Evolutionary conservation across 345 rosid species (phyloP).

Genomic region (Gossypium australe): DNA sequence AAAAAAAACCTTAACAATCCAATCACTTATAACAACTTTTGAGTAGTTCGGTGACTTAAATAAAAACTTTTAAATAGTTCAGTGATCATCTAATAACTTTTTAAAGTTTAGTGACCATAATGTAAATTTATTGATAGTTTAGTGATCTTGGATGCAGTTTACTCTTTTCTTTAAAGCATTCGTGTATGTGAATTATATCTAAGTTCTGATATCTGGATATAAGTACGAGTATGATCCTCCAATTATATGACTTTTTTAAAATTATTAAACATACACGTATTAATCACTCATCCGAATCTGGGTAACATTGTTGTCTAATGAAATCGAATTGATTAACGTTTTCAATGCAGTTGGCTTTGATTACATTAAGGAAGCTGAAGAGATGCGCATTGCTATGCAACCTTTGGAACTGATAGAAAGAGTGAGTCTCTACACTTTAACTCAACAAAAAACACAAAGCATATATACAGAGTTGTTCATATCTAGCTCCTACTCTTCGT

Average conservation of each 20-base stretch:
- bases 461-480: background rate
- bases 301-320: background rate
- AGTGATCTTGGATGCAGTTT: too few species aligned
- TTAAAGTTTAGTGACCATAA: too few species aligned
- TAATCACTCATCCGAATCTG: background rate
- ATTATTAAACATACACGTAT: background rate
- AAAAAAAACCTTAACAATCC: too few species aligned
- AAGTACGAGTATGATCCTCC: too few species aligned
- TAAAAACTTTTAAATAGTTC: too few species aligned
- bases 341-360: conserved; percentile 46
- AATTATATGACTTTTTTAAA: too few species aligned
- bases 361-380: conserved; percentile 72
- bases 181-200: background rate
- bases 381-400: conserved; percentile 76
- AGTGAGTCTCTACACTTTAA: conserved; percentile 28
- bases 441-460: background rate
- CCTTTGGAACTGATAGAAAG: conserved; percentile 77
- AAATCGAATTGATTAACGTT: background rate
- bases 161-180: background rate
- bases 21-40: too few species aligned
- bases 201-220: too few species aligned
- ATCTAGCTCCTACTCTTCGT: background rate
- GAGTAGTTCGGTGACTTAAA: too few species aligned
- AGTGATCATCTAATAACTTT: too few species aligned
- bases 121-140: too few species aligned